Conservation (phyloP, 441 rosid genomes). For the Erodium trifolium region DNA sequence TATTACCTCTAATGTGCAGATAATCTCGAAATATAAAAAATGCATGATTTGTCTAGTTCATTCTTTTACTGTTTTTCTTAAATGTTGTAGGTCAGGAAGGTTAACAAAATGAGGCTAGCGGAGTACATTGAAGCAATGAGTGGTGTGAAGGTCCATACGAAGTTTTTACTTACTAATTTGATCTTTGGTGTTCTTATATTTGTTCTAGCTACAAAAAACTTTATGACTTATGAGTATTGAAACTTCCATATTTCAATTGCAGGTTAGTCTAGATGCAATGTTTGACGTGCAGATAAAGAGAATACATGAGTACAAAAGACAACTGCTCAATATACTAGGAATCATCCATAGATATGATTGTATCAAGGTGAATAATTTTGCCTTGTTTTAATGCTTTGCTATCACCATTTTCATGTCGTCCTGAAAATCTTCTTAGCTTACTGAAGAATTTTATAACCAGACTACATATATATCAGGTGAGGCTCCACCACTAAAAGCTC, state of each 20-base stretch:
- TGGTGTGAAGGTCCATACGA: slow-evolving; percentile 37
- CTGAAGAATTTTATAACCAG: too few species aligned
- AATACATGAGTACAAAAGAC: slow-evolving; percentile 55
- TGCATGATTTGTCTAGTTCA: slow-evolving; percentile 9
- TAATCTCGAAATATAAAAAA: slow-evolving; percentile 8
- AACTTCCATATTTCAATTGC: slow-evolving; percentile 19
- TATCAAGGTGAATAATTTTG: slow-evolving; percentile 31
- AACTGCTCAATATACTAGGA: slow-evolving; percentile 43
- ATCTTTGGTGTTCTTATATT: slow-evolving; percentile 7
- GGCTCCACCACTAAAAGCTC: too few species aligned
- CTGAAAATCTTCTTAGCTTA: too few species aligned
- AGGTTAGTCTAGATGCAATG: slow-evolving; percentile 46
- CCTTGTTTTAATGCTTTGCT: neutral
- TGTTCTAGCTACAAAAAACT: neutral
- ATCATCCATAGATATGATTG: slow-evolving; percentile 42
- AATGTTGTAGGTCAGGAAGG: slow-evolving; percentile 35
- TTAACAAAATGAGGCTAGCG: slow-evolving; percentile 49
- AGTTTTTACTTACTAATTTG: slow-evolving; percentile 11
- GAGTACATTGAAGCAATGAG: slow-evolving; percentile 53
- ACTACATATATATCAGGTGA: too few species aligned
- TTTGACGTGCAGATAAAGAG: slow-evolving; percentile 55
- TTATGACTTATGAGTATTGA: neutral
- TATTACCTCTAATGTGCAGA: slow-evolving; percentile 18
- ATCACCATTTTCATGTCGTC: neutral
- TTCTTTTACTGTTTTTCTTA: slow-evolving; percentile 4